Percentiles rank a stretch among this genome's conserved stretches.
Evolutionary conservation across 2,329 filamentous ascomycete genomes (phyloP).

Genomic region (Penicillium digitatum): DNA sequence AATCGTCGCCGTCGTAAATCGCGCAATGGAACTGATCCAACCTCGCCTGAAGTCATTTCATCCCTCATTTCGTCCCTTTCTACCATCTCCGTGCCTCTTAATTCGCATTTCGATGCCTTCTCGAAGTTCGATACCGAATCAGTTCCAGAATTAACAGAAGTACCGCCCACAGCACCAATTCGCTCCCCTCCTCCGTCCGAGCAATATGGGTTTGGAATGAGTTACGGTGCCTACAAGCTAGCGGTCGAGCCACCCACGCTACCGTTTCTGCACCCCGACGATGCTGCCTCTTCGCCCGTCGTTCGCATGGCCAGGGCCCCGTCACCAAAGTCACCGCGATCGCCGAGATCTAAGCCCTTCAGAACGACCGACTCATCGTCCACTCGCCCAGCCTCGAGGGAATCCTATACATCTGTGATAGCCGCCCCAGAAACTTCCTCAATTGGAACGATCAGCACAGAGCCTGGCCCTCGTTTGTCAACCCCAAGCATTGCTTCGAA

Average conservation of each 20-base stretch:
- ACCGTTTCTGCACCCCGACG: constrained; percentile 50
- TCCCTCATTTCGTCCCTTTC: constrained; percentile 61
- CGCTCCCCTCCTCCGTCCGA: constrained; percentile 28
- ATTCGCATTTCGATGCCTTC: constrained; percentile 64
- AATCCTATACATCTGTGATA: constrained; percentile 37
- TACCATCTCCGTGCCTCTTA: constrained; percentile 59
- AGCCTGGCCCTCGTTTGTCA: constrained; percentile 39
- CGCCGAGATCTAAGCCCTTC: constrained; percentile 45
- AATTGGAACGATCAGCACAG: constrained; percentile 41
- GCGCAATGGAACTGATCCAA: constrained; percentile 36
- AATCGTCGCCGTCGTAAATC: constrained; percentile 46
- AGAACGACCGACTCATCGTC: constrained; percentile 41
- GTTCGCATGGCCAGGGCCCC: constrained; percentile 79
- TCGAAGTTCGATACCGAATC: constrained; percentile 42
- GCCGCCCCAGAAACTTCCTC: constrained; percentile 33
- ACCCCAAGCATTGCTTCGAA: constrained; percentile 41
- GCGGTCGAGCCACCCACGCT: constrained; percentile 47
- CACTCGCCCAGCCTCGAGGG: constrained; percentile 34
- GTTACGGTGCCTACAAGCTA: constrained; percentile 62
- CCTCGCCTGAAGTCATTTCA: constrained; percentile 52
- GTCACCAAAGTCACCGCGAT: constrained; percentile 59
- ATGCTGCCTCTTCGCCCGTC: constrained; percentile 63
- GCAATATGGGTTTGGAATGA: constrained; percentile 60
- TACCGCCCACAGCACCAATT: constrained; percentile 26
- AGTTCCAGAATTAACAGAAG: constrained; percentile 23